Conservation (phyloP, 2,329 filamentous ascomycete species). For the Aspergillus piperis region DNA sequence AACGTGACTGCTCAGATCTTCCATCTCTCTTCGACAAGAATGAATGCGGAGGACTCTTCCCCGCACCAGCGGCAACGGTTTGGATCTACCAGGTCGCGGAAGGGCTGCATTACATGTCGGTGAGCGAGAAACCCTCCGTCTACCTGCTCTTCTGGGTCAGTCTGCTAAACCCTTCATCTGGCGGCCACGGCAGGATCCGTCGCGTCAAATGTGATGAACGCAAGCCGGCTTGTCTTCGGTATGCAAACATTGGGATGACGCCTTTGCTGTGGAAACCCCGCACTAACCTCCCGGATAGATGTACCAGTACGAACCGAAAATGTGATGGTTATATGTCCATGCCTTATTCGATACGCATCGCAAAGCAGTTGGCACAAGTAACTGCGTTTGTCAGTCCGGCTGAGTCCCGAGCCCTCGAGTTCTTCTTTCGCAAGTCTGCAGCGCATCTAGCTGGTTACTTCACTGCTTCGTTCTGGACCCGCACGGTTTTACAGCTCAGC, state of each 20-base stretch:
- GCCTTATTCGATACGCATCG: background rate
- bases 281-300: conserved; percentile 8
- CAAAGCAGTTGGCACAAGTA: conserved; percentile 1
- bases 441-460: conserved; percentile 68
- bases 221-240: conserved; percentile 63
- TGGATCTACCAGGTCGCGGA: conserved; percentile 30
- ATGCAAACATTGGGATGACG: conserved; percentile 31
- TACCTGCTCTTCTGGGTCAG: background rate
- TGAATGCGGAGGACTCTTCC: background rate
- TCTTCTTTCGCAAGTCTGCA: conserved; percentile 59
- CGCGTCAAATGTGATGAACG: conserved; percentile 68
- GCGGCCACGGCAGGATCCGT: conserved; percentile 14
- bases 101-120: conserved; percentile 69
- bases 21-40: background rate
- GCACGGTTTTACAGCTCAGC: conserved; percentile 64
- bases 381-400: background rate
- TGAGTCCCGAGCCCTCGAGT: conserved; percentile 29
- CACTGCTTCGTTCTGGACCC: conserved; percentile 66
- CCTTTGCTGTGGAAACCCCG: background rate
- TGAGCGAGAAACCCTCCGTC: conserved; percentile 43
- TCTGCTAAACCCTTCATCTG: background rate
- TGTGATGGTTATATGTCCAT: conserved; percentile 18
- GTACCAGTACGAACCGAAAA: conserved; percentile 13
- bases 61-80: background rate
- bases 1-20: background rate